phyloP scores from a whole-genome alignment of 345 rosid genomes.

The Eucalyptus sideroxylon region DNA sequence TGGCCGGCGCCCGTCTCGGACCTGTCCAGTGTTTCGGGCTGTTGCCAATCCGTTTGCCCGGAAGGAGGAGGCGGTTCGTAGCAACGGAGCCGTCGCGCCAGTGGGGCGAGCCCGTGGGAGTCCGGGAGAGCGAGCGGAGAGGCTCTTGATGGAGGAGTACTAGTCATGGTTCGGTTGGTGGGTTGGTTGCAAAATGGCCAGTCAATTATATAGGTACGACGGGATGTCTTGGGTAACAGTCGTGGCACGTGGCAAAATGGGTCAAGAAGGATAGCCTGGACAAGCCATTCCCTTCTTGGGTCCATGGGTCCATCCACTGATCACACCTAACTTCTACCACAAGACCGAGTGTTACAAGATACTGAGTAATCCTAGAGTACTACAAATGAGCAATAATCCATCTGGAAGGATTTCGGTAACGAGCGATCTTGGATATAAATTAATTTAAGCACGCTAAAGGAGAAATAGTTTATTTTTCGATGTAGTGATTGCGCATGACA shows the following conservation, averaged over 20 bases:
- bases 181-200: neutral
- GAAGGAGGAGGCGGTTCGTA: neutral
- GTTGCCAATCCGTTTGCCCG: neutral
- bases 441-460: no score
- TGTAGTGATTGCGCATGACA: neutral
- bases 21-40: neutral
- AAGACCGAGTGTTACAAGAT: neutral
- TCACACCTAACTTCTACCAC: neutral
- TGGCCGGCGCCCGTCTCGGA: neutral
- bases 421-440: neutral
- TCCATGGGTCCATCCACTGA: neutral
- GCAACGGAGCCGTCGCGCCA: slow-evolving; percentile 7
- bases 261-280: neutral
- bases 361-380: neutral
- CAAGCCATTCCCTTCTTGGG: neutral
- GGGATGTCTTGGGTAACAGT: neutral
- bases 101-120: neutral
- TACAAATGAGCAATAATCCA: neutral
- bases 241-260: neutral
- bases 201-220: neutral
- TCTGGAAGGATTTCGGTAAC: neutral
- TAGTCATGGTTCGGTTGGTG: neutral
- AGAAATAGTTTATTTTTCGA: no score
- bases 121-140: neutral
- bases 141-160: neutral